A percentile compares a stretch with the other conserved stretches of the same genome.
These are phyloP conservation scores for Polychaeton citri DNA, from an alignment of 2,329 filamentous ascomycete species.

Conservation along the genomic window DNA sequence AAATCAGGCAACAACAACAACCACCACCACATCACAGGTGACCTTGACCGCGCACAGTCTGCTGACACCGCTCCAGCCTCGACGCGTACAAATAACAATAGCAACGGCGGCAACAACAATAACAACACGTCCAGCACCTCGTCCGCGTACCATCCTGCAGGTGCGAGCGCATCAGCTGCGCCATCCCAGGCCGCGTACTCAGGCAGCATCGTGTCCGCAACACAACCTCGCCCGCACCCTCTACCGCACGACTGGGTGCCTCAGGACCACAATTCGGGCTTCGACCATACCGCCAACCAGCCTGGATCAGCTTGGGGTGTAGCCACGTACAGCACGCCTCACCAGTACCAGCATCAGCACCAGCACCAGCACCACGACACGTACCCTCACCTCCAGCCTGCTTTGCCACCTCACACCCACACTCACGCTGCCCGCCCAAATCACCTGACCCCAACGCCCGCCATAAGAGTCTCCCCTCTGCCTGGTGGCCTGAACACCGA, in stretches of 20 bases:
- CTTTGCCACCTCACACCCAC: slow-evolving; percentile 7
- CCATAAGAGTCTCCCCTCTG: slow-evolving; percentile 13
- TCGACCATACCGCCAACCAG: slow-evolving; percentile 2
- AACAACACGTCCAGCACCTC: no score
- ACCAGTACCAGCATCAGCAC: neutral
- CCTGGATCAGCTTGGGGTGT: neutral
- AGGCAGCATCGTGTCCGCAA: slow-evolving; percentile 1
- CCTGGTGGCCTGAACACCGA: slow-evolving; percentile 3
- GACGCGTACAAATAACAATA: no score
- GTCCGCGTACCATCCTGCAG: no score
- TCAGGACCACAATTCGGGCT: slow-evolving; percentile 5
- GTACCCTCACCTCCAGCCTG: slow-evolving; percentile 1
- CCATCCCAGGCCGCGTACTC: slow-evolving; percentile 2
- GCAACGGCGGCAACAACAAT: no score
- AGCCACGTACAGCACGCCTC: neutral
- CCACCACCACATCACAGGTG: no score
- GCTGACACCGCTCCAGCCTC: no score
- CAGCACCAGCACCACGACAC: slow-evolving; percentile 2
- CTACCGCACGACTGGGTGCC: slow-evolving; percentile 4
- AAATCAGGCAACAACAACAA: neutral
- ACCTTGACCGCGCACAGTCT: no score
- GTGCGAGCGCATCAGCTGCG: neutral
- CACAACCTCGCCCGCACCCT: neutral
- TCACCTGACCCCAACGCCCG: slow-evolving; percentile 7
- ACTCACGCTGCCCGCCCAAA: slow-evolving; percentile 2